phyloP scores from a whole-genome alignment of 2,329 filamentous ascomycete species.

The Zalaria obscura region DNA sequence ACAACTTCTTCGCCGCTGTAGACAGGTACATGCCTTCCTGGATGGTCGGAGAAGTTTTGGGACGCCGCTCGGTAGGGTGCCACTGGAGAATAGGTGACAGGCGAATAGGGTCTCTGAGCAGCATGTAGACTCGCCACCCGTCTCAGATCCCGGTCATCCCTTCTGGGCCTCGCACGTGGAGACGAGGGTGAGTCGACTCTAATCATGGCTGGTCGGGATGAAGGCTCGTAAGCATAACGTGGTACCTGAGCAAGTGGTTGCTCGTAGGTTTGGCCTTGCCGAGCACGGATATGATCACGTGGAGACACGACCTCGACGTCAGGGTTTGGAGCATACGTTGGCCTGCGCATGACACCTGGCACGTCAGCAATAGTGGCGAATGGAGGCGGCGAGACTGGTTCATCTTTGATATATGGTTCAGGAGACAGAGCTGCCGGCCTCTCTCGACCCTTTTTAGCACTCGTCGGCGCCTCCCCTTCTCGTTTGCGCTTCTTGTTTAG shows the following conservation, averaged over 20 bases:
- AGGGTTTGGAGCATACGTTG: conserved; percentile 19
- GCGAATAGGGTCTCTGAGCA: conserved; percentile 29
- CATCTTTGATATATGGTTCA: conserved; percentile 45
- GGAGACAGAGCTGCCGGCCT: conserved; percentile 18
- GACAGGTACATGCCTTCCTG: conserved; percentile 14
- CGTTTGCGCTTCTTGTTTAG: conserved; percentile 6
- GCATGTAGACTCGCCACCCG: conserved; percentile 33
- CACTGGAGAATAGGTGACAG: conserved; percentile 23
- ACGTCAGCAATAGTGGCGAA: conserved; percentile 27
- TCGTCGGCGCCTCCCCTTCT: conserved; percentile 3
- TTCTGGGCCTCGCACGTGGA: conserved; percentile 19
- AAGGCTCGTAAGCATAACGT: conserved; percentile 27
- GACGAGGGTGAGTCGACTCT: conserved; percentile 22
- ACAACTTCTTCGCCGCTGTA: conserved; percentile 22
- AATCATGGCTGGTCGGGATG: conserved; percentile 22
- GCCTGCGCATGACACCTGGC: conserved; percentile 24
- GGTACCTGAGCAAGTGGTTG: conserved; percentile 22
- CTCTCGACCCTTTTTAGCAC: conserved; percentile 19
- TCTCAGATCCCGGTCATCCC: conserved; percentile 31
- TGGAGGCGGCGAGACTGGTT: conserved; percentile 46
- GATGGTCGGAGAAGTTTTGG: conserved; percentile 26
- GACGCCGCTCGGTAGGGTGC: conserved; percentile 27
- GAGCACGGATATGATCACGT: conserved; percentile 15
- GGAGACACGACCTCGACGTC: conserved; percentile 25
- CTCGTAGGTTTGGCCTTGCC: conserved; percentile 30